Evolutionary conservation across 2,329 filamentous ascomycete genomes (phyloP), one percentile per base, ranked within the genome.

Genomic region (Xylariomycetidae sp.): DNA sequence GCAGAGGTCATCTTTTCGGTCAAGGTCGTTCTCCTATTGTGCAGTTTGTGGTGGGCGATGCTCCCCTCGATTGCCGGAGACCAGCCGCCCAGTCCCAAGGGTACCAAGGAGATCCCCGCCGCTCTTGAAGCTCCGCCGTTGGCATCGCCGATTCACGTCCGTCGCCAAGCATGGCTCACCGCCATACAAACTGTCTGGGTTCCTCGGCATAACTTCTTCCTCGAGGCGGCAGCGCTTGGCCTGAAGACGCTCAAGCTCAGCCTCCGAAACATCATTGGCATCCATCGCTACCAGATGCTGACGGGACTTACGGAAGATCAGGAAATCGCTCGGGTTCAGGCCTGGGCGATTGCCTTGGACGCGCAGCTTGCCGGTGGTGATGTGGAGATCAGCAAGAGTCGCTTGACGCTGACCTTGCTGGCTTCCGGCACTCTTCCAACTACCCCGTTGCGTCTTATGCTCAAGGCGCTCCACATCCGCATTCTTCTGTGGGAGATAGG

Each of bases 161-260:
- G 88, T 31, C 79, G 83, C 39, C 85, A 88, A 56, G 89, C 89
- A 19, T 95, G 90, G 89, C 78, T 93, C 37, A 95, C 89, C 3
- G 85, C 89, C 6, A 82, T 95, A 38, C 89, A 95, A 60, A 90
- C 84, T 4, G 85, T 95, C 16, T 93, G 88, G 76, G 85, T 95
- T 10, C 90, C 90, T 9, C 77, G 82, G 14, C 86, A 94, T 57
- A 85, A 82, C 46, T 89, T 94, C 56, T 72, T 90, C 46, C 76
- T 93, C 3, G 90, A 95, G 58, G 82, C 85, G 35, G 79, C 85
- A 12, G 89, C 88, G 3, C 70, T 95, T 16, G 69, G 79, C 6
- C 67, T 87, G 25, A 92, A 95, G 65, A 85, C 81, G 34, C 60
- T 84, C 35, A 94, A 94, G 59, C 81, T 94, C 32, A 85, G 85